Percentiles rank a stretch among this genome's conserved stretches.
Conservation (phyloP, 305 asterid species). For the Plantago lanceolata region DNA sequence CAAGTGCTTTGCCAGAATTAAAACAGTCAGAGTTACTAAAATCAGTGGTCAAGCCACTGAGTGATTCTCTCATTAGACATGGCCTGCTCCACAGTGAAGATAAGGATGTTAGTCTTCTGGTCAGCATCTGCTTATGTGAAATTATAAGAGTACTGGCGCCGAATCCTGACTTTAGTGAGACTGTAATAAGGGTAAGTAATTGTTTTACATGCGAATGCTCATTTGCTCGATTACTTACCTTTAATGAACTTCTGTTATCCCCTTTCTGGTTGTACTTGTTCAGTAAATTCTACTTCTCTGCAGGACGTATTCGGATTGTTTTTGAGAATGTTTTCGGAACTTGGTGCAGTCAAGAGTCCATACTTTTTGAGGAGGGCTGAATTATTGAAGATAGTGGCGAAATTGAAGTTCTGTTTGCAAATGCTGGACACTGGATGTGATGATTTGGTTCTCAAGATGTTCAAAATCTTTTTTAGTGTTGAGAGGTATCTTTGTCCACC, state of each 20-base stretch:
- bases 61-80: slow-evolving; percentile 55
- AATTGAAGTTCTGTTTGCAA: slow-evolving; percentile 51
- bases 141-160: slow-evolving; percentile 66
- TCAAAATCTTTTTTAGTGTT: slow-evolving; percentile 60
- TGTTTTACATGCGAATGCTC: not conserved
- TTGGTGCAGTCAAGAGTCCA: slow-evolving; percentile 51
- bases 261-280: slow-evolving; percentile 13
- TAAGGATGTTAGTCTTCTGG: slow-evolving; percentile 63
- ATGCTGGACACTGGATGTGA: slow-evolving; percentile 80
- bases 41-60: slow-evolving; percentile 39
- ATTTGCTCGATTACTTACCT: slow-evolving; percentile 10
- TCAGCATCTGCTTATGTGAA: slow-evolving; percentile 66
- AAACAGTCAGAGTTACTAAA: slow-evolving; percentile 48
- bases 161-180: slow-evolving; percentile 53
- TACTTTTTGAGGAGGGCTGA: slow-evolving; percentile 54
- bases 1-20: slow-evolving; percentile 49
- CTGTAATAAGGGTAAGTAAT: slow-evolving; percentile 52
- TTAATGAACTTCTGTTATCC: slow-evolving; percentile 1
- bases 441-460: slow-evolving; percentile 69
- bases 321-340: slow-evolving; percentile 60
- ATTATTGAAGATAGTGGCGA: slow-evolving; percentile 64
- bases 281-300: slow-evolving; percentile 20
- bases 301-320: slow-evolving; percentile 70
- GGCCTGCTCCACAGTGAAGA: slow-evolving; percentile 61
- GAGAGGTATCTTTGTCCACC: slow-evolving; percentile 43